Percentiles rank a stretch among this genome's conserved stretches.
phyloP scores from a whole-genome alignment of 441 rosid genomes.

The Flueggea neowawraea region DNA sequence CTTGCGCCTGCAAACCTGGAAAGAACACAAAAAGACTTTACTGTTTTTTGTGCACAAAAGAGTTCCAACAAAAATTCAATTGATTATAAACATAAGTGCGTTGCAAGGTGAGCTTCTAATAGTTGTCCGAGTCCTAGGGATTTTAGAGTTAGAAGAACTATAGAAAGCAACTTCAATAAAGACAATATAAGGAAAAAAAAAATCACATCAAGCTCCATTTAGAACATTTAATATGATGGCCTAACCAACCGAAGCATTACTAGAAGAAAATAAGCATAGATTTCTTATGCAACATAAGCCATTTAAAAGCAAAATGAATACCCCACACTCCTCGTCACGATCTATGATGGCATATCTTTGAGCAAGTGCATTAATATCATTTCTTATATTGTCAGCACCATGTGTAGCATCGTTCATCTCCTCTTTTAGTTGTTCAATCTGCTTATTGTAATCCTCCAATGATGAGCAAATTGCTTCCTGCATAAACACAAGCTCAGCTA shows the following conservation, averaged over 20 bases:
- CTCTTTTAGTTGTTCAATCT: conserved; percentile 85
- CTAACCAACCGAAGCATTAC: too few relatives aligned
- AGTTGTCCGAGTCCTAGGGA: too few relatives aligned
- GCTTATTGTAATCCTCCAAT: conserved; percentile 96
- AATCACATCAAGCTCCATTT: too few relatives aligned
- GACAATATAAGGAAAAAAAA: too few relatives aligned
- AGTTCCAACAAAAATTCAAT: not conserved
- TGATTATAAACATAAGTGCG: too few relatives aligned
- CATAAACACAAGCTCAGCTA: conserved; percentile 13
- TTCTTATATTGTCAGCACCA: conserved; percentile 99
- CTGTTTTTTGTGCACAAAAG: not conserved
- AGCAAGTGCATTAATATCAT: conserved; percentile 93
- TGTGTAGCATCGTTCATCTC: conserved; percentile 99
- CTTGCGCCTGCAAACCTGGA: conserved; percentile 82
- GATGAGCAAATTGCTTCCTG: conserved; percentile 99
- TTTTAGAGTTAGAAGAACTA: too few relatives aligned
- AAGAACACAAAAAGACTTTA: conserved; percentile 13
- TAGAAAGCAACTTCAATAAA: too few relatives aligned
- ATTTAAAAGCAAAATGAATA: conserved; percentile 34
- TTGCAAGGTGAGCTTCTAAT: too few relatives aligned
- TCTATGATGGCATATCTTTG: conserved; percentile 97
- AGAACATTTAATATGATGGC: too few relatives aligned
- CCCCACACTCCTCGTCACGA: conserved; percentile 98
- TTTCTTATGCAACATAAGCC: conserved; percentile 4
- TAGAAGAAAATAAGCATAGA: too few relatives aligned